Evolutionary conservation across 768 basidiomycete genomes (phyloP).

Genomic region (Tubosaeta brunneosetosa): DNA sequence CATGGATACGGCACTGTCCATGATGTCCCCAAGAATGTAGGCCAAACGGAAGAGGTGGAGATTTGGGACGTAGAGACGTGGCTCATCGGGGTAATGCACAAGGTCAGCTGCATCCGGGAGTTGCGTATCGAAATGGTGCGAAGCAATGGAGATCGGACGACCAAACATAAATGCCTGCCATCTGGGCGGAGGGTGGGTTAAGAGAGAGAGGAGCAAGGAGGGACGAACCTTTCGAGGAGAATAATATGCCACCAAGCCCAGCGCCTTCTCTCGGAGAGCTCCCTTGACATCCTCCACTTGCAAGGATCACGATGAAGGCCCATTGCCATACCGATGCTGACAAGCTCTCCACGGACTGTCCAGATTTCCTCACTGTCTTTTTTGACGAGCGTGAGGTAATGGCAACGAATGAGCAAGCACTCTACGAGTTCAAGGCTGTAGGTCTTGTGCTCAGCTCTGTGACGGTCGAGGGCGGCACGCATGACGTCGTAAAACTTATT

Average conservation of each 20-base stretch:
- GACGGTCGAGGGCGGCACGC: constrained; percentile 56
- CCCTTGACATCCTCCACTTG: constrained; percentile 65
- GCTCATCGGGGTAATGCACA: constrained; percentile 40
- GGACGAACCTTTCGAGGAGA: constrained; percentile 66
- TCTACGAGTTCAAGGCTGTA: constrained; percentile 75
- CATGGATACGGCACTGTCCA: constrained; percentile 79
- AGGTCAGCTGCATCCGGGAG: constrained; percentile 63
- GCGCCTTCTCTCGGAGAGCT: constrained; percentile 68
- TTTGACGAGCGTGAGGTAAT: constrained; percentile 70
- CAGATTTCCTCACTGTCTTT: constrained; percentile 80
- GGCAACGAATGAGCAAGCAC: constrained; percentile 61
- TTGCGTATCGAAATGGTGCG: constrained; percentile 81
- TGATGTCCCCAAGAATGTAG: constrained; percentile 76
- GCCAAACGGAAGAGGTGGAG: constrained; percentile 73
- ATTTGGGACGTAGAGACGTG: constrained; percentile 70
- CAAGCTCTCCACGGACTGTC: constrained; percentile 66
- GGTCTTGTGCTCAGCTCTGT: constrained; percentile 52
- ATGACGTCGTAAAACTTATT: constrained; percentile 67
- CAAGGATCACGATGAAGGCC: constrained; percentile 85
- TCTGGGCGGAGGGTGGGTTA: constrained; percentile 33
- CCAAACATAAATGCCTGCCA: constrained; percentile 91
- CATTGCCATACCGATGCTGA: constrained; percentile 75
- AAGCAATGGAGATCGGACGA: constrained; percentile 66
- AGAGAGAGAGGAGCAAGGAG: constrained; percentile 3
- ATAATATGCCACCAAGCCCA: constrained; percentile 94